Evolutionary conservation across 2,329 filamentous ascomycete species (phyloP).

Genomic region (Aspergillus eucalypticola): DNA sequence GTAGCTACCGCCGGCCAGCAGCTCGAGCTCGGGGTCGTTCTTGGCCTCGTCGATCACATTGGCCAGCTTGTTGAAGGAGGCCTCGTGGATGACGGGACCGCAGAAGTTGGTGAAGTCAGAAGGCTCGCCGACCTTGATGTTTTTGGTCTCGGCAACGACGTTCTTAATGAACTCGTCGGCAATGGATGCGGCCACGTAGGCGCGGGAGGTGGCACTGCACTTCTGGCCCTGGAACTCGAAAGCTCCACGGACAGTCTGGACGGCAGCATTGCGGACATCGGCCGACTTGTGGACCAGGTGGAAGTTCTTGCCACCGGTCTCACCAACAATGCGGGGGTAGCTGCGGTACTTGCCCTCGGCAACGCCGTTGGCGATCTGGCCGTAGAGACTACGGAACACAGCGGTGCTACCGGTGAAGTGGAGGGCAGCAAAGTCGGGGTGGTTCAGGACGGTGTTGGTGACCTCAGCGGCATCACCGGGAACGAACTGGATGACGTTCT

Average conservation of each 20-base stretch:
- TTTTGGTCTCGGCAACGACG: slow-evolving; percentile 67
- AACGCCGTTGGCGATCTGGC: slow-evolving; percentile 78
- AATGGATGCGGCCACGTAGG: slow-evolving; percentile 74
- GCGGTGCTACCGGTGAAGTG: slow-evolving; percentile 93
- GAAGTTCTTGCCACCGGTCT: slow-evolving; percentile 94
- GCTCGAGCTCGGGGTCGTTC: slow-evolving; percentile 68
- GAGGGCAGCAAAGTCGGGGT: slow-evolving; percentile 82
- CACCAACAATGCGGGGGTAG: slow-evolving; percentile 86
- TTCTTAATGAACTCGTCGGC: slow-evolving; percentile 71
- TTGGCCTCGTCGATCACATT: slow-evolving; percentile 79
- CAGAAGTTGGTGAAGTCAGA: slow-evolving; percentile 76
- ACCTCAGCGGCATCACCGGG: slow-evolving; percentile 84
- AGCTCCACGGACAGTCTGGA: slow-evolving; percentile 80
- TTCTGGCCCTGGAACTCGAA: slow-evolving; percentile 94
- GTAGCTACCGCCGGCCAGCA: slow-evolving; percentile 74
- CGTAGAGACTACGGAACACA: slow-evolving; percentile 87
- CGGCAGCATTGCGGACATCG: slow-evolving; percentile 74
- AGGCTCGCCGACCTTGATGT: slow-evolving; percentile 70
- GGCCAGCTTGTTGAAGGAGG: slow-evolving; percentile 77
- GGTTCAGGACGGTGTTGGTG: slow-evolving; percentile 72
- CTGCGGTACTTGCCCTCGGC: slow-evolving; percentile 78
- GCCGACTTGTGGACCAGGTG: slow-evolving; percentile 77
- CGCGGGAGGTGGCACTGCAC: slow-evolving; percentile 79
- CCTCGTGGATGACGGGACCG: slow-evolving; percentile 81
- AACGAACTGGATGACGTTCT: slow-evolving; percentile 89